Evolutionary conservation across 148 eudicot genomes (phyloP).

Genomic region (Rhododendron henanense): DNA sequence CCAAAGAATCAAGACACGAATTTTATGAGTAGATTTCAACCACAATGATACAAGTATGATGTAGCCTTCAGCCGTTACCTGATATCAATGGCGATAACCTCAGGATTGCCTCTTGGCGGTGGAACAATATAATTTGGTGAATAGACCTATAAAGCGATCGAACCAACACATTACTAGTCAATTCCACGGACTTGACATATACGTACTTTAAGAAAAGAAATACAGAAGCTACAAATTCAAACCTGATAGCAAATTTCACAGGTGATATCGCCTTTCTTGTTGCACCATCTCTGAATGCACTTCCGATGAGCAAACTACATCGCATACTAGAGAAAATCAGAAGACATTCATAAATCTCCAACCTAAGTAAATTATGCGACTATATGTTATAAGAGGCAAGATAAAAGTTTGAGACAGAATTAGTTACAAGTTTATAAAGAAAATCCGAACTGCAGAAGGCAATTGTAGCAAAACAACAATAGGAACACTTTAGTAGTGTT

Average conservation of each 20-base stretch:
- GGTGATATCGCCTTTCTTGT: slow-evolving; percentile 74
- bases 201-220: neutral
- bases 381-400: neutral
- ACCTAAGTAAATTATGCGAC: neutral
- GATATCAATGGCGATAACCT: slow-evolving; percentile 66
- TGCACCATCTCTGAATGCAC: slow-evolving; percentile 89
- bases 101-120: slow-evolving; percentile 44
- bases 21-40: neutral
- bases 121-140: slow-evolving; percentile 61
- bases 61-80: slow-evolving; percentile 30
- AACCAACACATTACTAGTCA: neutral
- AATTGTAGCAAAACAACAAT: neutral
- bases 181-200: neutral
- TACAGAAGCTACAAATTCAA: slow-evolving; percentile 6
- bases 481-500: neutral
- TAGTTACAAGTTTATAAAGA: neutral
- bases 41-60: neutral
- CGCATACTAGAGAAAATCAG: neutral
- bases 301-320: slow-evolving; percentile 83
- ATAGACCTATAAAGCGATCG: slow-evolving; percentile 27
- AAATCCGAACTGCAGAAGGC: neutral
- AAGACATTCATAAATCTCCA: neutral
- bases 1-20: neutral
- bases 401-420: neutral
- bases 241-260: slow-evolving; percentile 92